A percentile compares a stretch with the other conserved stretches of the same genome.
phyloP scores from a whole-genome alignment of 1,139 yeast species.

The Geotrichum citri-aurantii region DNA sequence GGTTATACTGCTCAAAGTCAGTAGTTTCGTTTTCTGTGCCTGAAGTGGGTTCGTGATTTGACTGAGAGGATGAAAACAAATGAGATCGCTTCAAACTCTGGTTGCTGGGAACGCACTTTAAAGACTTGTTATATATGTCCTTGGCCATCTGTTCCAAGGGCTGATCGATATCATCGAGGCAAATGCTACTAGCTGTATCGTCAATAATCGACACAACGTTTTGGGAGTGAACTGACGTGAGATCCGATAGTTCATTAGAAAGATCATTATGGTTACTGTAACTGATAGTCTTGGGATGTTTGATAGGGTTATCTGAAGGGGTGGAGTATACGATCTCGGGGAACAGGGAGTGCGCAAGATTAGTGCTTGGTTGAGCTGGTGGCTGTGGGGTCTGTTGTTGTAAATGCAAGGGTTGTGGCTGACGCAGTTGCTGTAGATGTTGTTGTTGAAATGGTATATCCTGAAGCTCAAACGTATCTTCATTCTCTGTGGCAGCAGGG shows the following conservation, averaged over 20 bases:
- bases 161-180: constrained; percentile 33
- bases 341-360: not conserved
- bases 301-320: not conserved
- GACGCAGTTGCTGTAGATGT: not conserved
- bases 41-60: not conserved
- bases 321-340: not conserved
- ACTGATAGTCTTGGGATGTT: not conserved
- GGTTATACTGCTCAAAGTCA: constrained; percentile 41
- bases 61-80: not conserved
- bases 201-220: constrained; percentile 21
- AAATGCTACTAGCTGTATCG: constrained; percentile 33
- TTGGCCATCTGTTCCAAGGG: constrained; percentile 18
- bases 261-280: not conserved
- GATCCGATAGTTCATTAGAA: not conserved
- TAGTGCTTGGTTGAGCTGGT: not conserved
- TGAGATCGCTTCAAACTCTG: not conserved
- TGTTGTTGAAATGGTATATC: not conserved
- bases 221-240: constrained; percentile 1
- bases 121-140: constrained; percentile 12
- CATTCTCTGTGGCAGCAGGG: not conserved
- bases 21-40: constrained; percentile 18
- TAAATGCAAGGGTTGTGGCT: not conserved
- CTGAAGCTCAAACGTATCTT: not conserved
- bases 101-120: not conserved
- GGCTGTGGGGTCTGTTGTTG: not conserved